phyloP scores from a whole-genome alignment of 495 filamentous ascomycete genomes.

The Astrocystis sublimbata region DNA sequence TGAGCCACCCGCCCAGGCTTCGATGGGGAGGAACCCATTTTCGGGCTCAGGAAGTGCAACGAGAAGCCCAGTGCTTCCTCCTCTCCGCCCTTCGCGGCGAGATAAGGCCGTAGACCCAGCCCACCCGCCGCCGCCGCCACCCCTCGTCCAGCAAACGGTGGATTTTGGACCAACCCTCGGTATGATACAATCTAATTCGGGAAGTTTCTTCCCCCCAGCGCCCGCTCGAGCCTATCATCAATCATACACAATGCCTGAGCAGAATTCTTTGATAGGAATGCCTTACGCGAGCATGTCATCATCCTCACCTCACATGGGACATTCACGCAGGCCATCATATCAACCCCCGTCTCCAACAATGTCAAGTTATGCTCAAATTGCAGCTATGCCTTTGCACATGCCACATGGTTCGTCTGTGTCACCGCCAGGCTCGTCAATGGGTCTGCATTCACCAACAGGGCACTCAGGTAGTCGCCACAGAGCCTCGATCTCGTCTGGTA shows the following conservation, averaged over 20 bases:
- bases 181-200: constrained; percentile 42
- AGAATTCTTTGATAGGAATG: constrained; percentile 14
- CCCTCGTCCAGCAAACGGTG: constrained; percentile 14
- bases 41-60: constrained; percentile 16
- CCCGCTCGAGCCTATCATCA: constrained; percentile 45
- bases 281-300: constrained; percentile 19
- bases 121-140: constrained; percentile 16
- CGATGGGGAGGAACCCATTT: constrained; percentile 28
- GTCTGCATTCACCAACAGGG: constrained; percentile 25
- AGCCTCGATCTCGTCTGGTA: constrained; percentile 30
- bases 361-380: constrained; percentile 22
- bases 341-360: constrained; percentile 26
- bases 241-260: constrained; percentile 38
- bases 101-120: constrained; percentile 11
- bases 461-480: constrained; percentile 21
- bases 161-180: constrained; percentile 29
- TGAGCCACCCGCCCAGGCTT: constrained; percentile 18
- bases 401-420: constrained; percentile 29
- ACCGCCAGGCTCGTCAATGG: constrained; percentile 23
- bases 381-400: constrained; percentile 25
- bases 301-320: constrained; percentile 7
- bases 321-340: constrained; percentile 24
- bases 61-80: constrained; percentile 37
- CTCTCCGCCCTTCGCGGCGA: constrained; percentile 42
- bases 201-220: constrained; percentile 38